A percentile compares a stretch with the other conserved stretches of the same genome.
Conservation (phyloP, 768 basidiomycete species). For the Lactarius psammicola region DNA sequence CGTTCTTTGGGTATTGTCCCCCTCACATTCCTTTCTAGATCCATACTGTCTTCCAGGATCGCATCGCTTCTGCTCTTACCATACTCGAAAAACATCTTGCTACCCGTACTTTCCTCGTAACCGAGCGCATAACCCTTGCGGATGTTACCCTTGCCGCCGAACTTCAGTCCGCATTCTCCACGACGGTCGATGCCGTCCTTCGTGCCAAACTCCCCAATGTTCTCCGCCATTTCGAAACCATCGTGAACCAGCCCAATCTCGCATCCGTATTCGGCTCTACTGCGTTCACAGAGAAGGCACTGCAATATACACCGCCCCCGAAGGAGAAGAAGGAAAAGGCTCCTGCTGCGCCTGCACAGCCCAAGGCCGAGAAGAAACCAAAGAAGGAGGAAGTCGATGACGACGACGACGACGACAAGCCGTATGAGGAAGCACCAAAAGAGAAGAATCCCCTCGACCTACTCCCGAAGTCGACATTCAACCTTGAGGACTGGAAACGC, state of each 20-base stretch:
- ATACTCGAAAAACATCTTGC: constrained; percentile 74
- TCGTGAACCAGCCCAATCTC: constrained; percentile 80
- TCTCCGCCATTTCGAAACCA: constrained; percentile 82
- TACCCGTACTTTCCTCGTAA: constrained; percentile 85
- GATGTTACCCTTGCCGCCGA: constrained; percentile 70
- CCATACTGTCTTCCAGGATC: constrained; percentile 55
- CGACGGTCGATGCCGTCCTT: constrained; percentile 61
- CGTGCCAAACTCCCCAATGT: constrained; percentile 72
- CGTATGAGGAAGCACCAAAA: constrained; percentile 77
- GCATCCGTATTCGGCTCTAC: constrained; percentile 62
- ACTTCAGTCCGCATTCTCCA: constrained; percentile 52
- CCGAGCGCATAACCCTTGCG: constrained; percentile 92
- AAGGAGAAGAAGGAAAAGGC: constrained; percentile 42
- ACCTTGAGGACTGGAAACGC: constrained; percentile 96
- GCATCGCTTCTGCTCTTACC: constrained; percentile 54
- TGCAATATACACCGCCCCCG: constrained; percentile 66
- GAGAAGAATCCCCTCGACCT: constrained; percentile 92
- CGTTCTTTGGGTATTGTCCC: constrained; percentile 9
- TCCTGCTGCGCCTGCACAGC: constrained; percentile 36
- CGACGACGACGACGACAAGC: constrained; percentile 76
- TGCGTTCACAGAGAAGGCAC: constrained; percentile 63
- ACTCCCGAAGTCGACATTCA: constrained; percentile 83
- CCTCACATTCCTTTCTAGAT: constrained; percentile 40
- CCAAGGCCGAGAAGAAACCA: constrained; percentile 63
- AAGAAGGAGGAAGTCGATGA: constrained; percentile 54